These are phyloP conservation scores for Boletus barrowsii DNA, from an alignment of 768 basidiomycete species.

Conservation along the genomic window DNA sequence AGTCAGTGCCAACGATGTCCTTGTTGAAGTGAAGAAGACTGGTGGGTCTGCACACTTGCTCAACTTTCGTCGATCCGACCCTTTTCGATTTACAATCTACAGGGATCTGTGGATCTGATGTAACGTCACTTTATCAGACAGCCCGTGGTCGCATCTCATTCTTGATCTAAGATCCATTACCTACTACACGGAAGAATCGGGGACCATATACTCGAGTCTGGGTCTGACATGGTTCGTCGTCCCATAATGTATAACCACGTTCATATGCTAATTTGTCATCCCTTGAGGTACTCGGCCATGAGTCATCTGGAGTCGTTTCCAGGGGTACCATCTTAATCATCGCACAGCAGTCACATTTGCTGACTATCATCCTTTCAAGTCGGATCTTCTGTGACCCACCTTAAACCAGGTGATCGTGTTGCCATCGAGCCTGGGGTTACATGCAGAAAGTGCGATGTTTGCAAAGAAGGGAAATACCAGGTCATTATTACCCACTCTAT, in stretches of 20 bases:
- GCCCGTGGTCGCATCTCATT: conserved; percentile 3
- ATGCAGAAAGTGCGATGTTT: conserved; percentile 79
- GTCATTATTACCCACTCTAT: conserved; percentile 35
- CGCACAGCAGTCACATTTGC: background rate
- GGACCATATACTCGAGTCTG: conserved; percentile 69
- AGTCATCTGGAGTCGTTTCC: conserved; percentile 77
- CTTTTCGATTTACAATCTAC: background rate
- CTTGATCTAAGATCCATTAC: conserved; percentile 62
- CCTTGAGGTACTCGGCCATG: conserved; percentile 87
- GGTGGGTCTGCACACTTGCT: conserved; percentile 43
- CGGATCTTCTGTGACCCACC: conserved; percentile 68
- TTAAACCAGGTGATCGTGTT: conserved; percentile 83
- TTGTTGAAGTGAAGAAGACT: conserved; percentile 90
- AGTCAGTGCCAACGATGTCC: conserved; percentile 75
- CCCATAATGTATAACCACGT: background rate
- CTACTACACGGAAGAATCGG: conserved; percentile 75
- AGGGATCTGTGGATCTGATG: conserved; percentile 94
- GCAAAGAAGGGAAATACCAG: conserved; percentile 83
- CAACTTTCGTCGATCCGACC: conserved; percentile 10
- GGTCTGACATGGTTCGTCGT: conserved; percentile 60
- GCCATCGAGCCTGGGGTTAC: conserved; percentile 90
- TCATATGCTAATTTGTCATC: background rate
- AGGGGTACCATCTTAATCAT: conserved; percentile 44
- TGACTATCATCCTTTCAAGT: conserved; percentile 40
- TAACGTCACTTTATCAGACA: conserved; percentile 29